phyloP scores from a whole-genome alignment of 2,329 filamentous ascomycete genomes.

The Mycocentrospora acerina region DNA sequence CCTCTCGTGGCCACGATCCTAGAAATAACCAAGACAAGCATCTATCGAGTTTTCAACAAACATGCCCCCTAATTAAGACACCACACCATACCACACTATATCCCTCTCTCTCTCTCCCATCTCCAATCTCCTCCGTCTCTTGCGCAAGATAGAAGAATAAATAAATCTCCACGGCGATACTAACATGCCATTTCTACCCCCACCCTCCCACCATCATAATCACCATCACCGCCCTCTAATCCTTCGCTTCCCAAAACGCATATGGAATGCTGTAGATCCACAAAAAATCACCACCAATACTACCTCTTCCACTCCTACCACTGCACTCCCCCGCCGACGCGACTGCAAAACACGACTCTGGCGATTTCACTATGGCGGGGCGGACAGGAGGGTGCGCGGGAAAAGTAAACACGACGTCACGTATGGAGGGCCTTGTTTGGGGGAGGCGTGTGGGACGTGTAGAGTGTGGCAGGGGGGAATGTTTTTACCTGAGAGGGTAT shows the following conservation, averaged over 20 bases:
- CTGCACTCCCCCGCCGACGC: too few relatives aligned
- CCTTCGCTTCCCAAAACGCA: conserved; percentile 10
- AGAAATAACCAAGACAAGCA: too few relatives aligned
- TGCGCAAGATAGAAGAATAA: too few relatives aligned
- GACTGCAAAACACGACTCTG: conserved; percentile 18
- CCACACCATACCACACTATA: too few relatives aligned
- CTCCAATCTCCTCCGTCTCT: too few relatives aligned
- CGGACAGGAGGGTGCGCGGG: conserved; percentile 4
- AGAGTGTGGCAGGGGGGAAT: conserved; percentile 14
- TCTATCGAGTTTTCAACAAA: too few relatives aligned
- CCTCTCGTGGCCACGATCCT: too few relatives aligned
- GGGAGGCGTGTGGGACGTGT: conserved; percentile 16
- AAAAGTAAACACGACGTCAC: conserved; percentile 7
- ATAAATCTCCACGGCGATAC: too few relatives aligned
- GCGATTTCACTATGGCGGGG: conserved; percentile 21
- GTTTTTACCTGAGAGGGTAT: too few relatives aligned
- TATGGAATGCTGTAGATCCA: conserved; percentile 12
- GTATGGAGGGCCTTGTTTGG: conserved; percentile 14
- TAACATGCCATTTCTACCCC: not conserved
- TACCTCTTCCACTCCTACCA: too few relatives aligned
- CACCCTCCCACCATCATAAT: not conserved
- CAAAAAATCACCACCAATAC: not conserved
- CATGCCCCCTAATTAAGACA: too few relatives aligned
- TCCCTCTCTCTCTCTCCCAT: too few relatives aligned
- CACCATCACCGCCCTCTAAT: not conserved